Percentiles rank a stretch among this genome's conserved stretches.
Evolutionary conservation across 352 stramenopile species (phyloP).

Genomic region (Peronospora destructor): DNA sequence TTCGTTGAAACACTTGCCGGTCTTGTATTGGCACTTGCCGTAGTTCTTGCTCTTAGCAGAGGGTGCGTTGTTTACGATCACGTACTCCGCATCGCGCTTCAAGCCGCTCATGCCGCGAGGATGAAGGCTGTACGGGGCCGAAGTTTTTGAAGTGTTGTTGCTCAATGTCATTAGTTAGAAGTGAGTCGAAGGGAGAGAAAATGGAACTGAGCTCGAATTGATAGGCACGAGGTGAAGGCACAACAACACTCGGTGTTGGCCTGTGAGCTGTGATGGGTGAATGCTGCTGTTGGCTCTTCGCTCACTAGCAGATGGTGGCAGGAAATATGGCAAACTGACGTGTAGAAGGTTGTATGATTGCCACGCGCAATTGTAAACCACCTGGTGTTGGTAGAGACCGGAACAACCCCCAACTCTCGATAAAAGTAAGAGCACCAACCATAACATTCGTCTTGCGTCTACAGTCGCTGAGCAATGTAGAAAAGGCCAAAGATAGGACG

Average conservation of each 20-base stretch:
- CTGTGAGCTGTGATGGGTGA: not conserved
- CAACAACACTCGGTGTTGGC: not conserved
- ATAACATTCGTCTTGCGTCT: conserved; percentile 6
- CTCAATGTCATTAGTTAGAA: conserved; percentile 28
- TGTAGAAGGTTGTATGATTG: conserved; percentile 33
- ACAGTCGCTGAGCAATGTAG: conserved; percentile 3
- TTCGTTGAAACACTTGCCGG: conserved; percentile 84
- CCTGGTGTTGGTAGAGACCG: conserved; percentile 26
- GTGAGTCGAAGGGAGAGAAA: conserved; percentile 11
- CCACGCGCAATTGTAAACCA: conserved; percentile 34
- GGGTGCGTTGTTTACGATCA: conserved; percentile 8
- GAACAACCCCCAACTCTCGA: conserved; percentile 6
- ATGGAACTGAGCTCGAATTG: not conserved
- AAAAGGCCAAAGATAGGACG: not conserved
- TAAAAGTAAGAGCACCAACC: conserved; percentile 6
- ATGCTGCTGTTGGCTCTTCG: conserved; percentile 26
- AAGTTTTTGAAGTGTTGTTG: conserved; percentile 13
- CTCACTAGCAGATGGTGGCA: conserved; percentile 20
- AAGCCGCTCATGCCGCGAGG: conserved; percentile 4
- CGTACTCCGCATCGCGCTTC: conserved; percentile 2
- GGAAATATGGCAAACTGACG: conserved; percentile 58
- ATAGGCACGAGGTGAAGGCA: not conserved
- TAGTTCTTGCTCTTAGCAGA: conserved; percentile 36
- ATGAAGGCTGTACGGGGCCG: conserved; percentile 4
- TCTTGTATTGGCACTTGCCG: conserved; percentile 86